Percentiles rank a stretch among this genome's conserved stretches.
Conservation (phyloP, 805 yeast genomes). For the Danielia oregonensis region DNA sequence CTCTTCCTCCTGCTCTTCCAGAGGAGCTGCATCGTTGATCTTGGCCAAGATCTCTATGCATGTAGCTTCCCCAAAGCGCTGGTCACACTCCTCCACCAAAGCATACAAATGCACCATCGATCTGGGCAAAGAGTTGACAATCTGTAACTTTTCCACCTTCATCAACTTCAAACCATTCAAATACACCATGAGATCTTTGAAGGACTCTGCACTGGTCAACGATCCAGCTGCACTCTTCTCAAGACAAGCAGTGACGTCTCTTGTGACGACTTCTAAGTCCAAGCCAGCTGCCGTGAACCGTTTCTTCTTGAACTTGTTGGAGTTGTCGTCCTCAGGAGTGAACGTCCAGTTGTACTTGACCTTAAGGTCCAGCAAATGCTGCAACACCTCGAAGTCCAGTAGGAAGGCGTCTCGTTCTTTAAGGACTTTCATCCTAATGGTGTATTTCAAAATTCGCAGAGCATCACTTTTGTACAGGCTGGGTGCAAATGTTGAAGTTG, state of each 20-base stretch:
- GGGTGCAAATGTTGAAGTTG: no score
- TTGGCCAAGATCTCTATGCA: slow-evolving; percentile 56
- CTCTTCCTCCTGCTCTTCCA: slow-evolving; percentile 27
- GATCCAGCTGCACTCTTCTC: slow-evolving; percentile 22
- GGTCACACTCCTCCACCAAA: slow-evolving; percentile 89
- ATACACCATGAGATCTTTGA: slow-evolving; percentile 39
- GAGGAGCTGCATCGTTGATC: slow-evolving; percentile 52
- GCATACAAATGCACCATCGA: slow-evolving; percentile 76
- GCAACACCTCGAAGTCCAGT: slow-evolving; percentile 62
- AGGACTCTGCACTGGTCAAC: slow-evolving; percentile 19
- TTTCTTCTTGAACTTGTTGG: slow-evolving; percentile 19
- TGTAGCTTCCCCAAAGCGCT: slow-evolving; percentile 68
- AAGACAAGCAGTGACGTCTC: slow-evolving; percentile 44
- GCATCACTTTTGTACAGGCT: no score
- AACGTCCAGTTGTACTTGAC: slow-evolving; percentile 45
- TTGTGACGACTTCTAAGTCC: slow-evolving; percentile 46
- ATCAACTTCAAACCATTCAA: slow-evolving; percentile 56
- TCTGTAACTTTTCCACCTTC: slow-evolving; percentile 80
- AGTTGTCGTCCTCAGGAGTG: slow-evolving; percentile 26
- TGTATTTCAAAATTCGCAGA: no score
- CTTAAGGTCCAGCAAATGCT: slow-evolving; percentile 50
- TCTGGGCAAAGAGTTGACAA: slow-evolving; percentile 76
- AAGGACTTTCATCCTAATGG: slow-evolving; percentile 38
- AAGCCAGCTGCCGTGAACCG: slow-evolving; percentile 39
- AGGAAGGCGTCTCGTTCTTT: slow-evolving; percentile 53